These are phyloP conservation scores for Taxillus chinensis DNA, from an alignment of 164 flowering plant genomes.

Conservation along the genomic window DNA sequence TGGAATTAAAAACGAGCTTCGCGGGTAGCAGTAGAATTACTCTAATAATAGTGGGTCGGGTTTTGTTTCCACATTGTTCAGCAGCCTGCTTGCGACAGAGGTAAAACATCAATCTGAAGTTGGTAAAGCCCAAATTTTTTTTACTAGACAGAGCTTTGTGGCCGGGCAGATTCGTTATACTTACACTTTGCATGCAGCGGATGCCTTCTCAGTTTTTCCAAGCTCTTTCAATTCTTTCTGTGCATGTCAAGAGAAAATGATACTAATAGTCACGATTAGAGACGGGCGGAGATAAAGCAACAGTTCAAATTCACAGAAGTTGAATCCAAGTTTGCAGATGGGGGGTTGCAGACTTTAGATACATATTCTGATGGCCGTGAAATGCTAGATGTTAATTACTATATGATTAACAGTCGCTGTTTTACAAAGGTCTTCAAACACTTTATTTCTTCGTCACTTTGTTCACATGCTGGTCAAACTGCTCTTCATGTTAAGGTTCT, in stretches of 20 bases:
- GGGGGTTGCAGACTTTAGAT: no score
- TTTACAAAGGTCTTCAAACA: no score
- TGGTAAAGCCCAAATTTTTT: no score
- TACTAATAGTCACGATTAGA: background rate
- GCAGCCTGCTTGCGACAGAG: slow-evolving; percentile 27
- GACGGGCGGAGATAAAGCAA: background rate
- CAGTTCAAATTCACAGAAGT: no score
- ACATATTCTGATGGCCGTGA: background rate
- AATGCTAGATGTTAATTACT: background rate
- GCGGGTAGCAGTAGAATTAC: slow-evolving; percentile 27
- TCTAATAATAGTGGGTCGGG: slow-evolving; percentile 69
- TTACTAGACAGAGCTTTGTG: no score
- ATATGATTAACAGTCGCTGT: no score
- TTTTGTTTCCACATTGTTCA: slow-evolving; percentile 30
- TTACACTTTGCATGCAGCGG: slow-evolving; percentile 70
- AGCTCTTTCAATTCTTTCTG: slow-evolving; percentile 83
- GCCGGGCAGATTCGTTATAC: slow-evolving; percentile 11
- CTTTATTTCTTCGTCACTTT: no score
- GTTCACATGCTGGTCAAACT: background rate
- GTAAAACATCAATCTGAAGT: background rate
- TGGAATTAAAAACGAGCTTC: background rate
- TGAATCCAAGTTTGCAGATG: no score
- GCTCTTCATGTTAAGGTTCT: background rate
- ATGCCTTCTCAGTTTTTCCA: slow-evolving; percentile 56
- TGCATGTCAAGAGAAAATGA: background rate